Base-by-base conservation (phyloP, 352 stramenopile species). In the Phytopythium helicoides region DNA sequence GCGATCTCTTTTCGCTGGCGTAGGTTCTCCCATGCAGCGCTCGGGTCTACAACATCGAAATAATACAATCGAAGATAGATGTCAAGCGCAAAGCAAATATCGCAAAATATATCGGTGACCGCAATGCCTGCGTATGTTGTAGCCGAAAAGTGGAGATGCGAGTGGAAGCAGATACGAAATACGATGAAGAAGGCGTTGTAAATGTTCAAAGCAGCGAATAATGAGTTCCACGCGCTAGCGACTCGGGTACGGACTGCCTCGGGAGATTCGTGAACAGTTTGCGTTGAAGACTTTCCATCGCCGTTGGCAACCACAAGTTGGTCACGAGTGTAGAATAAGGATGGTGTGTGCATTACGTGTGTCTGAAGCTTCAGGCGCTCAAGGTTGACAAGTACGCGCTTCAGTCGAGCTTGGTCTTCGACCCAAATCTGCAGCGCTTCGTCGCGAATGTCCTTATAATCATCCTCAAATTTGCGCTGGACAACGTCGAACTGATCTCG, bases 51-150 rank as follows among this genome's bases (percentile, higher is more conserved):
- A 1, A 37, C 26, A 8, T 66, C 45, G 26, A 93, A 87, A 56
- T 77, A 90, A 33, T 73, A 91, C 8, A 90, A 49, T 11, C 70
- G 66, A 19, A 92, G 48, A 40, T 89, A 93, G 23, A 93, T 85
- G 31, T 92, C 81, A 3, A 61, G 11, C 0, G 34, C 58, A 47
- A 87, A 92, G 23, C 66, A 75, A 0, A 58, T 21, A 25, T 93
- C 82, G 16, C 80, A 82, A 5, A 63, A 23, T 1, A 87, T 40
- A 36, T 93, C 80, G 8, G 73, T 33, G n/a, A 70, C 39, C 56
- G 62, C 60, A 18, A 89, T 48, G 0, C 46, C 49, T 0, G 36
- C 56, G 37, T 71, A 73, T 1, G 47, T 31, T 0, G 26, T 47
- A 6, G 19, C 37, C 0, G 68, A 68, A 34, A 68, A 64, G 25